phyloP scores from a whole-genome alignment of 2,329 filamentous ascomycete species.

The Hypomyces perniciosus region DNA sequence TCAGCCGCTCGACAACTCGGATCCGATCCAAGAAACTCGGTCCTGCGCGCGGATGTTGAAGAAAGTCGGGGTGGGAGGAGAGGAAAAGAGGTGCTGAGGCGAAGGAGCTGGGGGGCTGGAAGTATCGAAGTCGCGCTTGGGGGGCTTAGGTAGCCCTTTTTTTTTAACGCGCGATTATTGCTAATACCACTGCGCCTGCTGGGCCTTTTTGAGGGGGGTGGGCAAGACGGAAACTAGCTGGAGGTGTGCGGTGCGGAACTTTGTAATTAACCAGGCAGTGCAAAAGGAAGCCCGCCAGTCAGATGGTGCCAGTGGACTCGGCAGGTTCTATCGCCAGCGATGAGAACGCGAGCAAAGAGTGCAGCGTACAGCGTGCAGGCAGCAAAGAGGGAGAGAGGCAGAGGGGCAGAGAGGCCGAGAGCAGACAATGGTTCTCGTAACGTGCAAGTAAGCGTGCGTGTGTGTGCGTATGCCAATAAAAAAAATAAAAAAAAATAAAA shows the following conservation, averaged over 20 bases:
- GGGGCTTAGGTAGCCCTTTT: slow-evolving; percentile 14
- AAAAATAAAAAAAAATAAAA: neutral
- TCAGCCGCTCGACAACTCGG: slow-evolving; percentile 9
- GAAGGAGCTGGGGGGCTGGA: slow-evolving; percentile 15
- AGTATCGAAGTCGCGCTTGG: slow-evolving; percentile 17
- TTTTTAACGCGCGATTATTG: slow-evolving; percentile 19
- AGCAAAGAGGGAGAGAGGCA: neutral
- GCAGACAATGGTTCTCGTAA: neutral
- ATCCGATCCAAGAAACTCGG: neutral
- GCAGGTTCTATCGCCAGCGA: neutral
- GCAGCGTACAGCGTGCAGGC: neutral
- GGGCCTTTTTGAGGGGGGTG: slow-evolving; percentile 9
- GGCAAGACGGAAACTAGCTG: slow-evolving; percentile 2
- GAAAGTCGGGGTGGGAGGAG: slow-evolving; percentile 3
- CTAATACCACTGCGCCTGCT: slow-evolving; percentile 14
- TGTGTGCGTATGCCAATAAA: neutral
- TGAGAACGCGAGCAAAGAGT: neutral
- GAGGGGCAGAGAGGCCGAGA: neutral
- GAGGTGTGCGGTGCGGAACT: slow-evolving; percentile 9
- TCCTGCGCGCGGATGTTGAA: slow-evolving; percentile 4
- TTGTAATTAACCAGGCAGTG: slow-evolving; percentile 5
- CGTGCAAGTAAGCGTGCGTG: too few relatives aligned
- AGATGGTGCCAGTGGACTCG: neutral
- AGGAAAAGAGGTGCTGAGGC: slow-evolving; percentile 11
- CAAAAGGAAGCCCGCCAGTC: neutral